These are phyloP conservation scores for Aspergillus sp. DNA, from an alignment of 2,329 filamentous ascomycete genomes.

Conservation along the genomic window DNA sequence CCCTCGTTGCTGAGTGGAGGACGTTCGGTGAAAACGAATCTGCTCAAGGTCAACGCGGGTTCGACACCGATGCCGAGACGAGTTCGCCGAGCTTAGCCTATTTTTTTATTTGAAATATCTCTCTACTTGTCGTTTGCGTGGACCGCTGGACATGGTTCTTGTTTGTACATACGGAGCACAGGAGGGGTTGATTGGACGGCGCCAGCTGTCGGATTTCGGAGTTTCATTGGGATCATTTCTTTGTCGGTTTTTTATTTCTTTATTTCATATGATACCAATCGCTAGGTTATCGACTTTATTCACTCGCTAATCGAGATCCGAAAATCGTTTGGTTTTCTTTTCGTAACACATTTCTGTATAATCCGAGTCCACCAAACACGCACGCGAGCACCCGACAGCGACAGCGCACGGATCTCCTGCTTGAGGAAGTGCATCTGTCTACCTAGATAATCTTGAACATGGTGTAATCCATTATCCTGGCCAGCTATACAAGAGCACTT, in stretches of 20 bases:
- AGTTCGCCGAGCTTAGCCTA: constrained; percentile 28
- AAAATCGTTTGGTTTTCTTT: neutral
- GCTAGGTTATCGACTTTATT: neutral
- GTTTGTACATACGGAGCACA: neutral
- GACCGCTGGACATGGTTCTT: neutral
- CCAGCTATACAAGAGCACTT: neutral
- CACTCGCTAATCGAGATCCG: neutral
- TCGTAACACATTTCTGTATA: neutral
- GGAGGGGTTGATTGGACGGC: neutral
- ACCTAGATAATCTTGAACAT: neutral
- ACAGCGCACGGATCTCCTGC: neutral
- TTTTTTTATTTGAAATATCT: constrained; percentile 9
- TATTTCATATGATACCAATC: neutral
- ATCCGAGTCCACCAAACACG: neutral
- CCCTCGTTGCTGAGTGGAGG: constrained; percentile 17
- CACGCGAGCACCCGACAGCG: too few relatives aligned
- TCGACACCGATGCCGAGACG: constrained; percentile 37
- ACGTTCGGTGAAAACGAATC: constrained; percentile 26
- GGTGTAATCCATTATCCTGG: neutral
- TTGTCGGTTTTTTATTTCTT: neutral
- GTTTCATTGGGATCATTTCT: neutral
- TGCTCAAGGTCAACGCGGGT: constrained; percentile 34
- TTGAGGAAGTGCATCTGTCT: neutral
- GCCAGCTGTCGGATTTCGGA: neutral
- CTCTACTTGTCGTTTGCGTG: neutral